Evolutionary conservation across 768 basidiomycete genomes (phyloP).

Genomic region (Leucogyrophana mollusca): DNA sequence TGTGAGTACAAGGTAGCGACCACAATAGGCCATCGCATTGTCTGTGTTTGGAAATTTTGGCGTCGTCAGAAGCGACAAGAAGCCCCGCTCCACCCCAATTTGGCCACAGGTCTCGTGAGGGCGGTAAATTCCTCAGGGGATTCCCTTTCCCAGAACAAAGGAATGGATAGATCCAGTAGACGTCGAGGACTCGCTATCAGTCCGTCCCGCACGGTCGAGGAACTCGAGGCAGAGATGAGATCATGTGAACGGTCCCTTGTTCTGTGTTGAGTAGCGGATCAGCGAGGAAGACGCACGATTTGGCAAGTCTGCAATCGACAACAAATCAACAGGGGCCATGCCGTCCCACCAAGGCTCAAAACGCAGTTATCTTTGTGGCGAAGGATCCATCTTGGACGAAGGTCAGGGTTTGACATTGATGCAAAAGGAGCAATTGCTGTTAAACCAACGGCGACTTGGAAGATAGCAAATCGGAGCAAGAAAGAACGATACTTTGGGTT

Average conservation of each 20-base stretch:
- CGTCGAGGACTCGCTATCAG: not conserved
- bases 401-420: too few relatives aligned
- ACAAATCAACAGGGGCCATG: too few relatives aligned
- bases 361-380: too few relatives aligned
- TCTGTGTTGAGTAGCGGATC: not conserved
- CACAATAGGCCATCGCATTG: slow-evolving; percentile 15
- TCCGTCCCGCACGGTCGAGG: not conserved
- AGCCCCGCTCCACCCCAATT: not conserved
- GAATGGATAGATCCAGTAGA: slow-evolving; percentile 1
- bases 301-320: too few relatives aligned
- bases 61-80: not conserved
- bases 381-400: too few relatives aligned
- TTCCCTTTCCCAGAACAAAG: slow-evolving; percentile 12
- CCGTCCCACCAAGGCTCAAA: too few relatives aligned
- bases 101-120: not conserved
- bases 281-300: too few relatives aligned
- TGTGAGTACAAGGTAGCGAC: slow-evolving; percentile 25
- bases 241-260: slow-evolving; percentile 3
- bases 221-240: not conserved
- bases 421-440: too few relatives aligned
- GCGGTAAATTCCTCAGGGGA: slow-evolving; percentile 1
- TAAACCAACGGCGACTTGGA: too few relatives aligned
- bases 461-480: too few relatives aligned
- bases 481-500: too few relatives aligned
- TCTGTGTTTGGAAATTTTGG: slow-evolving; percentile 17